Evolutionary conservation across 2,329 filamentous ascomycete species (phyloP).

Genomic region (Aspergillus floridensis): DNA sequence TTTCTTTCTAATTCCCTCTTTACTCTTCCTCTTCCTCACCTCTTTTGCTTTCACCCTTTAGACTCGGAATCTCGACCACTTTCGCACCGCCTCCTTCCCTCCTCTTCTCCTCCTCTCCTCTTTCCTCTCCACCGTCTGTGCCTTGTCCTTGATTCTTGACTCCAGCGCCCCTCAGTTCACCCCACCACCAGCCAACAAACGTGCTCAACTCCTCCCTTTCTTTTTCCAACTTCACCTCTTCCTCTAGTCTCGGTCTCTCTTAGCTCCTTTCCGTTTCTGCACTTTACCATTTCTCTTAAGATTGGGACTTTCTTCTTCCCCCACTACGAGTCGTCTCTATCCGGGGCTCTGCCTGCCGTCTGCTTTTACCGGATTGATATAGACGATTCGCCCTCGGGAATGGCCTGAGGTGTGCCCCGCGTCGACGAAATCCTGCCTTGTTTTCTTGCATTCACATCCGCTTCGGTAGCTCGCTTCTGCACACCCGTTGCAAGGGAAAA

Average conservation of each 20-base stretch:
- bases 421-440: conserved; percentile 9
- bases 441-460: not conserved
- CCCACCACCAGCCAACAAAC: not conserved
- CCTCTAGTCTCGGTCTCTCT: not conserved
- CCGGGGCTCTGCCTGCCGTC: not conserved
- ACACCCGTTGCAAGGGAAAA: not conserved
- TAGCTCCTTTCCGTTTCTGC: not conserved
- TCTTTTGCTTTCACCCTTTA: not conserved
- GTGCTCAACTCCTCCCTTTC: not conserved
- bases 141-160: conserved; percentile 4
- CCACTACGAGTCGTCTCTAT: not conserved
- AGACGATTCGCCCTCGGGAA: not conserved
- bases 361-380: not conserved
- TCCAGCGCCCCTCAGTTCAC: not conserved
- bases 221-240: not conserved
- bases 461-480: not conserved
- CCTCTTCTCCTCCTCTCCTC: not conserved
- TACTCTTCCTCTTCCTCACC: not conserved
- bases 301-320: not conserved
- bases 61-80: not conserved
- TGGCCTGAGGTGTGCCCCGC: conserved; percentile 17
- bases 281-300: not conserved
- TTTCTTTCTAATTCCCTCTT: not conserved
- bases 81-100: not conserved
- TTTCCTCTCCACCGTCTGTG: not conserved